Percentiles rank a stretch among this genome's conserved stretches.
phyloP scores from a whole-genome alignment of 495 filamentous ascomycete genomes.

The Tetracladium setigerum region DNA sequence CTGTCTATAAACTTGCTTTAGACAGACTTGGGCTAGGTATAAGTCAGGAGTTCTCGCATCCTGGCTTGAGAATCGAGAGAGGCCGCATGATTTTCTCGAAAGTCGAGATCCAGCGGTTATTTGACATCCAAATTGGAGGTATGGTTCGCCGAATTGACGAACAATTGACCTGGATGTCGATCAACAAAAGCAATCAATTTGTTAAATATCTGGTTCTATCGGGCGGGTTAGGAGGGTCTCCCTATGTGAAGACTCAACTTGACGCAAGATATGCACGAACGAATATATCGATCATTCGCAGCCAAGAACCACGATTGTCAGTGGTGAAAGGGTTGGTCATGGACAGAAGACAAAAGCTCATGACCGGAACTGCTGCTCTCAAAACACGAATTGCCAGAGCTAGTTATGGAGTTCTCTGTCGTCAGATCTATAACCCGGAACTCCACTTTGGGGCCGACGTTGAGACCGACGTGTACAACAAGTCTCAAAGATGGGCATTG shows the following conservation, averaged over 20 bases:
- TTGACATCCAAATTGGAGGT: constrained; percentile 47
- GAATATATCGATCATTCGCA: constrained; percentile 36
- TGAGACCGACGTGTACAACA: constrained; percentile 34
- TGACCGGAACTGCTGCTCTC: constrained; percentile 32
- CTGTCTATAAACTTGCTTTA: constrained; percentile 15
- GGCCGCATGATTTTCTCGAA: constrained; percentile 30
- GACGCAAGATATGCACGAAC: constrained; percentile 28
- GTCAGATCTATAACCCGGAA: constrained; percentile 34
- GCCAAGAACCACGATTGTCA: constrained; percentile 47
- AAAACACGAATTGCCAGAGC: constrained; percentile 42
- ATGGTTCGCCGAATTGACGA: constrained; percentile 44
- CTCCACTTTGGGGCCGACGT: constrained; percentile 37
- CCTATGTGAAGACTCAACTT: constrained; percentile 44
- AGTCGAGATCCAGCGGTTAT: constrained; percentile 42
- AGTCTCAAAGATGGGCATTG: constrained; percentile 35
- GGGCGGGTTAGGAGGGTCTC: constrained; percentile 55
- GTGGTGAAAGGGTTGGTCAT: constrained; percentile 47
- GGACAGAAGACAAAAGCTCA: constrained; percentile 42
- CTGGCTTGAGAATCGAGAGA: constrained; percentile 28
- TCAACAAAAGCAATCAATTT: constrained; percentile 31
- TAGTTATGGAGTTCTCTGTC: constrained; percentile 48
- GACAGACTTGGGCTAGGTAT: constrained; percentile 30
- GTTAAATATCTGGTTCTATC: constrained; percentile 52
- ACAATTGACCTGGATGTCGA: constrained; percentile 43
- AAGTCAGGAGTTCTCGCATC: constrained; percentile 29